phyloP scores from a whole-genome alignment of 495 filamentous ascomycete genomes.

The Astrocystis sublimbata region DNA sequence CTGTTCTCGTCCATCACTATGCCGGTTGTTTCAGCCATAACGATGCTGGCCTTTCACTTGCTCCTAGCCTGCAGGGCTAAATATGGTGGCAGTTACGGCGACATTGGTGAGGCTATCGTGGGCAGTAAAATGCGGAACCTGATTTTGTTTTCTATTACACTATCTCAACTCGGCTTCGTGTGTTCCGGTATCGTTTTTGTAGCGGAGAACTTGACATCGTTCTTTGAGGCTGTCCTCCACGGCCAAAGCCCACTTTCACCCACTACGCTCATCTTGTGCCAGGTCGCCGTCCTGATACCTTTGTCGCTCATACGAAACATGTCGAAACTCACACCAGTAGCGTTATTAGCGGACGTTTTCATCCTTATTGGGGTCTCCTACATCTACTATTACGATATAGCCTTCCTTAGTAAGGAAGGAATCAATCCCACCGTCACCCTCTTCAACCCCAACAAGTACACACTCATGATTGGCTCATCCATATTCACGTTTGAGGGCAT shows the following conservation, averaged over 20 bases:
- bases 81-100: slow-evolving; percentile 62
- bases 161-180: slow-evolving; percentile 70
- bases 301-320: slow-evolving; percentile 65
- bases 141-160: slow-evolving; percentile 59
- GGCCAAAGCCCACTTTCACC: slow-evolving; percentile 43
- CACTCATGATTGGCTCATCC: slow-evolving; percentile 61
- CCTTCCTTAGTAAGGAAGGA: slow-evolving; percentile 46
- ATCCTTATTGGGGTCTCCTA: slow-evolving; percentile 64
- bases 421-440: slow-evolving; percentile 53
- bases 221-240: slow-evolving; percentile 54
- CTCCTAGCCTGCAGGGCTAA: slow-evolving; percentile 57
- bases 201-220: slow-evolving; percentile 62
- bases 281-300: slow-evolving; percentile 58
- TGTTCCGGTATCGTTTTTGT: slow-evolving; percentile 66
- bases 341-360: slow-evolving; percentile 61
- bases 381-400: slow-evolving; percentile 63
- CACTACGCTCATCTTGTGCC: slow-evolving; percentile 53
- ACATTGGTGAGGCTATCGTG: slow-evolving; percentile 58
- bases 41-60: slow-evolving; percentile 62
- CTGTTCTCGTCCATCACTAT: slow-evolving; percentile 64
- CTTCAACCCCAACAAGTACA: slow-evolving; percentile 63
- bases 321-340: slow-evolving; percentile 60
- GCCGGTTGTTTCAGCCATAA: slow-evolving; percentile 54
- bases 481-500: slow-evolving; percentile 73
- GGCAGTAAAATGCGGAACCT: slow-evolving; percentile 53